phyloP scores from a whole-genome alignment of 1,284 basidiomycete genomes.

The Leucoagaricus sp. region DNA sequence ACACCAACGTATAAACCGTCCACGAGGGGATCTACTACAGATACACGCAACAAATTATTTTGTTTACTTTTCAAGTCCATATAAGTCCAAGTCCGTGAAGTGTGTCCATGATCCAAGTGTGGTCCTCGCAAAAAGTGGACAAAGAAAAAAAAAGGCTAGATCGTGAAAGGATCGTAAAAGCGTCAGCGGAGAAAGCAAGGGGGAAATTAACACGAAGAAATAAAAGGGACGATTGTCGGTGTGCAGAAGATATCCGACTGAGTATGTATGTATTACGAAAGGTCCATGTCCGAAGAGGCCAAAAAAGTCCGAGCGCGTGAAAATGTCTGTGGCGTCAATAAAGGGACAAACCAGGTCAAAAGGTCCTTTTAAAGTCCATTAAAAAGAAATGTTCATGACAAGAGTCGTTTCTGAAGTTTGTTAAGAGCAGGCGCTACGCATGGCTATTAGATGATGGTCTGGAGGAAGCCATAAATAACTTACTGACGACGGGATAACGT shows the following conservation, averaged over 20 bases:
- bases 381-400: conserved; percentile 13
- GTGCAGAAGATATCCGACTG: not conserved
- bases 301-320: conserved; percentile 7
- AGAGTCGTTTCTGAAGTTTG: conserved; percentile 36
- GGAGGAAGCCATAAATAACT: too few species aligned
- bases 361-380: not conserved
- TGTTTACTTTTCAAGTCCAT: conserved; percentile 14
- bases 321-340: not conserved
- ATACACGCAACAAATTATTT: conserved; percentile 16
- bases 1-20: conserved; percentile 12
- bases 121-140: conserved; percentile 6
- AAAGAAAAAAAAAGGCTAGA: not conserved
- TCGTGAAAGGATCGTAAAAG: conserved; percentile 13
- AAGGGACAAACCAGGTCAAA: not conserved
- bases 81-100: conserved; percentile 12
- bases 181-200: not conserved
- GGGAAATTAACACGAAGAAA: conserved; percentile 1
- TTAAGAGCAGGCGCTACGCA: conserved; percentile 30
- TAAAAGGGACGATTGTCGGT: not conserved
- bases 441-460: too few species aligned
- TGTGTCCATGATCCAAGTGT: not conserved
- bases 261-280: not conserved
- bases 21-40: conserved; percentile 11
- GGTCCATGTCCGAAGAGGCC: not conserved
- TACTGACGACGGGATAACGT: conserved; percentile 61